Conservation (phyloP, 495 filamentous ascomycete genomes). For the Aeminium ludgeri region DNA sequence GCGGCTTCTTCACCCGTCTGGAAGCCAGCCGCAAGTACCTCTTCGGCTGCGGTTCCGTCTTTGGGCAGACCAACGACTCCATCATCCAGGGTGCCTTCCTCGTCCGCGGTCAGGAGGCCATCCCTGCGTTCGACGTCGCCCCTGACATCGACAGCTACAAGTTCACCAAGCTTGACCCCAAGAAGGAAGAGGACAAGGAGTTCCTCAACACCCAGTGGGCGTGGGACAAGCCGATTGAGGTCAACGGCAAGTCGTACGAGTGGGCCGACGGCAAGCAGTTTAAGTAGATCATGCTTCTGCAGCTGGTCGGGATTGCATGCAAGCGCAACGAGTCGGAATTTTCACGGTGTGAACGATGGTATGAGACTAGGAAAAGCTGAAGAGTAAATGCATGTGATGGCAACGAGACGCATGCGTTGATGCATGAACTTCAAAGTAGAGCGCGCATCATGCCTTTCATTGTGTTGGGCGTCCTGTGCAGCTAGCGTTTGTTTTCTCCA, state of each 20-base stretch:
- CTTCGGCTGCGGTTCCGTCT: constrained; percentile 85
- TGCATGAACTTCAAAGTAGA: no score
- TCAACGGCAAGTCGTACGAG: constrained; percentile 64
- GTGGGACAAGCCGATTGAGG: constrained; percentile 63
- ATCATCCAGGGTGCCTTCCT: constrained; percentile 83
- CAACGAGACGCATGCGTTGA: no score
- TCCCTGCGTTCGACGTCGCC: constrained; percentile 84
- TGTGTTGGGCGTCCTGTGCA: no score
- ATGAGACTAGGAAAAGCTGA: no score
- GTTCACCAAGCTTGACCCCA: constrained; percentile 86
- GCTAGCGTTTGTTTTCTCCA: no score
- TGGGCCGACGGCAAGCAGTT: constrained; percentile 91
- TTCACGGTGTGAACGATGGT: no score
- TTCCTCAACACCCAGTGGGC: constrained; percentile 78
- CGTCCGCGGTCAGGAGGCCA: constrained; percentile 74
- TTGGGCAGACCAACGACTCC: constrained; percentile 69
- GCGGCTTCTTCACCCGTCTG: constrained; percentile 92
- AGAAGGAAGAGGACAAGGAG: constrained; percentile 62
- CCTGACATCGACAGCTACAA: constrained; percentile 94
- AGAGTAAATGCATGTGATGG: no score
- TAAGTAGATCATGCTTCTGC: constrained; percentile 47
- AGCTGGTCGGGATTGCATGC: no score
- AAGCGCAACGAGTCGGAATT: no score
- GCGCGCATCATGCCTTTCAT: no score
- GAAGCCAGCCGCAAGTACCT: constrained; percentile 97